A percentile compares a stretch with the other conserved stretches of the same genome.
Conservation (phyloP, 208 protist species). For the Trypanosoma platydactyli region DNA sequence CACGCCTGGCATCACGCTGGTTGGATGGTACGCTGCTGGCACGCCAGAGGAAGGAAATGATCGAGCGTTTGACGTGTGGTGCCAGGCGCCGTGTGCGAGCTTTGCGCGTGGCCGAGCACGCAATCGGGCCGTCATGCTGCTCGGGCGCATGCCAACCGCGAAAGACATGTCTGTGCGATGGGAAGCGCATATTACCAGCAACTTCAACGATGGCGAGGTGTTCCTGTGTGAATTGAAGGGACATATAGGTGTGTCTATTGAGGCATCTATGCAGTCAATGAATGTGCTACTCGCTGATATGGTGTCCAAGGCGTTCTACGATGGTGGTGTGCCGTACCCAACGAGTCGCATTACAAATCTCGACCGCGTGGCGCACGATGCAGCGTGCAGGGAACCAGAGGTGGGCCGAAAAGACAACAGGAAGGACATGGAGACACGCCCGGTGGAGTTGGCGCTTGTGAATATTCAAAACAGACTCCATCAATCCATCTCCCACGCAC, state of each 20-base stretch:
- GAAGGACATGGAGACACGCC: conserved; percentile 18
- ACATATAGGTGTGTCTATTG: conserved; percentile 22
- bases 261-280: conserved; percentile 39
- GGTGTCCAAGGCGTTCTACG: conserved; percentile 46
- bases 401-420: not conserved
- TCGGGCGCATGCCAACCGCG: conserved; percentile 40
- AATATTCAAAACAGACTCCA: conserved; percentile 40
- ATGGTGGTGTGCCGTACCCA: conserved; percentile 42
- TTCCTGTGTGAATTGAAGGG: conserved; percentile 7
- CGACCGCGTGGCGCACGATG: conserved; percentile 56
- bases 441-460: conserved; percentile 30
- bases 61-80: conserved; percentile 55
- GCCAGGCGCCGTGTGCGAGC: conserved; percentile 42
- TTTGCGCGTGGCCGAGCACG: conserved; percentile 44
- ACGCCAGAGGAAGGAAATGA: conserved; percentile 22
- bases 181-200: conserved; percentile 26
- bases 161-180: conserved; percentile 33
- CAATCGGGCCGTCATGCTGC: conserved; percentile 27
- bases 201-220: conserved; percentile 1
- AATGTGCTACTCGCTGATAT: conserved; percentile 73
- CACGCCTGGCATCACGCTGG: conserved; percentile 36
- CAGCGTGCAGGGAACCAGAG: conserved; percentile 25
- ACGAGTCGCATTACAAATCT: conserved; percentile 66
- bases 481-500: conserved; percentile 26
- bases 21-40: conserved; percentile 82